phyloP scores from a whole-genome alignment of 208 protist species.

The Tritrichomonas foetus region DNA sequence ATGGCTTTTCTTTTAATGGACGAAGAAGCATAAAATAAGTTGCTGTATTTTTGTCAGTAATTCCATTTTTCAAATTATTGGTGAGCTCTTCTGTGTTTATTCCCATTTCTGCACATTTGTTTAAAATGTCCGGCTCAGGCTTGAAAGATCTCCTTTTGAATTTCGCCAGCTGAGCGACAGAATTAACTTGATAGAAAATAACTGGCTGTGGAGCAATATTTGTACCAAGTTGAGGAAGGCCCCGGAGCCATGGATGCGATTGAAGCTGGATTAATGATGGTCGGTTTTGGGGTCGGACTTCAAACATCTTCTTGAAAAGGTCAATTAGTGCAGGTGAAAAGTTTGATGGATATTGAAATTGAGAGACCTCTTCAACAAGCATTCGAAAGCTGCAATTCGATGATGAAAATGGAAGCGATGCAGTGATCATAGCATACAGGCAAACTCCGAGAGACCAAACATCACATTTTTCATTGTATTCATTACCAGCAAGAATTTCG shows the following conservation, averaged over 20 bases:
- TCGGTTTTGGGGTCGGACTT: not conserved
- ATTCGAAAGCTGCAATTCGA: not conserved
- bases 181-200: constrained; percentile 4
- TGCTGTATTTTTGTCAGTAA: not conserved
- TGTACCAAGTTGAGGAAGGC: not conserved
- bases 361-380: not conserved
- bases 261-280: not conserved
- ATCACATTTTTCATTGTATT: not conserved
- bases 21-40: not conserved
- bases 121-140: not conserved
- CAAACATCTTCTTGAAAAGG: not conserved
- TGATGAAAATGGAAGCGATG: not conserved
- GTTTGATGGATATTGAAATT: not conserved
- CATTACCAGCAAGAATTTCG: not conserved
- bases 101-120: not conserved
- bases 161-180: not conserved
- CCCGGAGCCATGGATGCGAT: not conserved
- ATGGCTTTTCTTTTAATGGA: not conserved
- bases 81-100: not conserved
- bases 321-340: not conserved
- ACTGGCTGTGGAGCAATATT: not conserved
- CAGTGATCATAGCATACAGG: not conserved
- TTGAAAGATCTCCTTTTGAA: not conserved
- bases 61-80: not conserved
- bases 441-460: constrained; percentile 38